Evolutionary conservation across 345 rosid genomes (phyloP).

Genomic region (Salix exigua): DNA sequence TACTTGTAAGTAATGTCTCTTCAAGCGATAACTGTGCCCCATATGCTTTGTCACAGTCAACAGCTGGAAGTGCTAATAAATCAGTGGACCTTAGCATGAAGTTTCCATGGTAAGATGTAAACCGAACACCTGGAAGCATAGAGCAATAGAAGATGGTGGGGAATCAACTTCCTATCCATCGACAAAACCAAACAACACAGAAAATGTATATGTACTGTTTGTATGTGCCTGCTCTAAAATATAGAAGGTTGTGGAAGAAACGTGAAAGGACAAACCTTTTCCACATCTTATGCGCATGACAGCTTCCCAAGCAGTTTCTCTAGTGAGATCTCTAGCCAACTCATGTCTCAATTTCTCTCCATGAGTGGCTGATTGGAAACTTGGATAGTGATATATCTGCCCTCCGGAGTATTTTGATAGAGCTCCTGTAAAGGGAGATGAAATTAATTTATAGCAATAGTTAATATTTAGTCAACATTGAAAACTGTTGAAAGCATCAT

Average conservation of each 20-base stretch:
- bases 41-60: constrained; percentile 98
- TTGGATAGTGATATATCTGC: constrained; percentile 86
- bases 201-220: not conserved
- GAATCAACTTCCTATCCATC: constrained; percentile 3
- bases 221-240: not conserved
- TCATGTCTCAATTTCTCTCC: constrained; percentile 85
- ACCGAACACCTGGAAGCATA: constrained; percentile 71
- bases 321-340: constrained; percentile 84
- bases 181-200: not conserved
- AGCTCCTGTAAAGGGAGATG: constrained; percentile 50
- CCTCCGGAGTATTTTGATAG: constrained; percentile 97
- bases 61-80: constrained; percentile 92
- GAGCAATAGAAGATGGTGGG: not conserved
- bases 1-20: constrained; percentile 87
- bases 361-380: constrained; percentile 70
- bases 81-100: constrained; percentile 98
- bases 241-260: not conserved
- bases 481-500: not conserved
- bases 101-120: constrained; percentile 92
- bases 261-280: constrained; percentile 51
- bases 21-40: constrained; percentile 91
- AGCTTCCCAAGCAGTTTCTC: constrained; percentile 99
- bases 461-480: not conserved
- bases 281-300: constrained; percentile 99
- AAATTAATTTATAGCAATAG: not conserved